Evolutionary conservation across 1,284 basidiomycete species (phyloP), one percentile per base, ranked within the genome.

Genomic region (Boletellus dicymbophilus): DNA sequence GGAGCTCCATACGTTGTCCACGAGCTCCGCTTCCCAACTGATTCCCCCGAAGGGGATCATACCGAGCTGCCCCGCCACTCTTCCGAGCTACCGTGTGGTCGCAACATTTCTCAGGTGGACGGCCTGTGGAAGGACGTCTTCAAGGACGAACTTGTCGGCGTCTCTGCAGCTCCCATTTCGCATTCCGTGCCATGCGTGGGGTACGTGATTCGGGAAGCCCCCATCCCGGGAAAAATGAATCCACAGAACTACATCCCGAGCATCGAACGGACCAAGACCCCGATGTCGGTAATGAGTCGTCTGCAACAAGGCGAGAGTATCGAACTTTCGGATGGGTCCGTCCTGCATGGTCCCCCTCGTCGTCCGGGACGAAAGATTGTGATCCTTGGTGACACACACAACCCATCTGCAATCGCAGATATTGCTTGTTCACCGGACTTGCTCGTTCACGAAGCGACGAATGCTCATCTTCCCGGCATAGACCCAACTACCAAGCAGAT

Each of bases 391-490:
- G 92, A 95, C 62, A 93, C 91, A 5, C 84, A 79, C 60, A 82
- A 94, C 65, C 86, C 91, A 11, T 84, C 82, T 16, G 75, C 79
- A 9, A 84, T 88, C 45, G 72, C 69, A 23, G 64, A 72, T 9
- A 65, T 92, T 10, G 84, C 85, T 27, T 65, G 67, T 58, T 80
- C 79, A 47, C 79, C 85, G 18, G 85, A 90, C 57, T 54, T 93
- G 36, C 73, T 86, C 43, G 78, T 88, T 21, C 95, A 98, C 63
- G 94, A 98, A 72, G 90, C 92, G 31, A 97, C 95, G 9, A 97
- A 96, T 65, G 90, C 92, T 2, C 84, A 90, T 67, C 76, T 97
- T n/a, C 92, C 92, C 2, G 78, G 75, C 0, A 58, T 85, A 41
- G 82, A 87, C 55, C 65, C 71, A 10, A 67, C 70, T 34, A 85